These are phyloP conservation scores for Lagenidium giganteum DNA, from an alignment of 352 stramenopile genomes.

Conservation along the genomic window DNA sequence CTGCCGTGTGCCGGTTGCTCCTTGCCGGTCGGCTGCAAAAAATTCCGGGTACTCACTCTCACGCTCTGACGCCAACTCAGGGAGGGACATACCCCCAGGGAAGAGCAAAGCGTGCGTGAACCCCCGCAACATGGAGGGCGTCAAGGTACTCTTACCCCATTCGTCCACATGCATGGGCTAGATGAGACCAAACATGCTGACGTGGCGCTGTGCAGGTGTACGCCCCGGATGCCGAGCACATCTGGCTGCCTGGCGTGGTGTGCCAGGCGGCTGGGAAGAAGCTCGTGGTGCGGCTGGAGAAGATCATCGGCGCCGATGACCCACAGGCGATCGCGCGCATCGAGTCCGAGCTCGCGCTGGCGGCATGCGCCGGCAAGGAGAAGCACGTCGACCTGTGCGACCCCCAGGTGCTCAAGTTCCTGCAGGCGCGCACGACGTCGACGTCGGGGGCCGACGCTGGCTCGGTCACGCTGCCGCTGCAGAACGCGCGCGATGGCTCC, in stretches of 20 bases:
- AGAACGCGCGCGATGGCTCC: slow-evolving; percentile 42
- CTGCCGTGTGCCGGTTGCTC: too few species aligned
- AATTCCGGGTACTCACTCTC: too few species aligned
- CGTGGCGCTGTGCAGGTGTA: slow-evolving; percentile 62
- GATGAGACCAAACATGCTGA: neutral
- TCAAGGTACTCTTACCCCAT: slow-evolving; percentile 30
- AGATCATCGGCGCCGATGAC: slow-evolving; percentile 37
- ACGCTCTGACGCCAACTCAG: too few species aligned
- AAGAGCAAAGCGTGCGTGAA: neutral
- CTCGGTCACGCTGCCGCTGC: slow-evolving; percentile 39
- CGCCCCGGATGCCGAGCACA: slow-evolving; percentile 50
- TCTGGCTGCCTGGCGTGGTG: slow-evolving; percentile 71
- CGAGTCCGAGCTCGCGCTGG: slow-evolving; percentile 33
- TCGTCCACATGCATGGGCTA: neutral
- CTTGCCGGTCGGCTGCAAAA: too few species aligned
- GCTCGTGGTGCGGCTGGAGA: slow-evolving; percentile 53
- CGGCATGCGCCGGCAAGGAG: slow-evolving; percentile 35
- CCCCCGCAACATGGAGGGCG: slow-evolving; percentile 48
- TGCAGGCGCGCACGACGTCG: slow-evolving; percentile 45
- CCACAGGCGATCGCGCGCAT: slow-evolving; percentile 25
- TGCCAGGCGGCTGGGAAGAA: slow-evolving; percentile 32
- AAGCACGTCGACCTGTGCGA: slow-evolving; percentile 45
- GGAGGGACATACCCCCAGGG: neutral
- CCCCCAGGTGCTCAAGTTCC: slow-evolving; percentile 28
- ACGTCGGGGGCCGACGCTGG: slow-evolving; percentile 16